phyloP scores from a whole-genome alignment of 768 basidiomycete species.

The Melanogaster broomeanus region DNA sequence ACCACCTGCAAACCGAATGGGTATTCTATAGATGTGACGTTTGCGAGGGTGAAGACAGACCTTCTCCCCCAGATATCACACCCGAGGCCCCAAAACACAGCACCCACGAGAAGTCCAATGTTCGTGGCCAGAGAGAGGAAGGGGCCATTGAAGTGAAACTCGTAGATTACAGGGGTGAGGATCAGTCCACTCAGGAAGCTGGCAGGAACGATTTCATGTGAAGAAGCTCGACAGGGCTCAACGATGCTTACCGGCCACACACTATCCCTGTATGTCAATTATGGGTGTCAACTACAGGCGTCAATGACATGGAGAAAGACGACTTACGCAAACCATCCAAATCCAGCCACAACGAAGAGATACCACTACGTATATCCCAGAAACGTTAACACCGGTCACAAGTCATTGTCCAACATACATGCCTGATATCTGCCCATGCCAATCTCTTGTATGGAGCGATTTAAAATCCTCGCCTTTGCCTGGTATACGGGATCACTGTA shows the following conservation, averaged over 20 bases:
- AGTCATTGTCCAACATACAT: background rate
- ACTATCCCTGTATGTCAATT: constrained; percentile 29
- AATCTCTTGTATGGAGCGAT: constrained; percentile 50
- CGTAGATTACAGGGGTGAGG: constrained; percentile 47
- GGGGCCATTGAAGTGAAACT: constrained; percentile 49
- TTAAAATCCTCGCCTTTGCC: constrained; percentile 49
- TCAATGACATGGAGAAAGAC: background rate
- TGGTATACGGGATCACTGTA: constrained; percentile 48
- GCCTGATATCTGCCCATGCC: constrained; percentile 62
- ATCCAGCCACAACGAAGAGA: constrained; percentile 40
- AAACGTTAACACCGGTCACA: background rate
- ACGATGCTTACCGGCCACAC: constrained; percentile 38
- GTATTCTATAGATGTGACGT: background rate
- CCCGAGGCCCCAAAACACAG: constrained; percentile 48
- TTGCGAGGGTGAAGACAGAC: constrained; percentile 21
- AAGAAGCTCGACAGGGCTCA: background rate
- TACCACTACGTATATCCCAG: constrained; percentile 29
- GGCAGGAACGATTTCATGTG: background rate
- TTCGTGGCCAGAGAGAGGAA: constrained; percentile 53
- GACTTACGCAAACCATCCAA: constrained; percentile 44
- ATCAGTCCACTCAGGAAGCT: constrained; percentile 48
- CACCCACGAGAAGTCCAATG: constrained; percentile 53
- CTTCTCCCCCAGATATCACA: constrained; percentile 55
- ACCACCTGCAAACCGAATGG: constrained; percentile 34
- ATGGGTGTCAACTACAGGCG: background rate